phyloP scores from a whole-genome alignment of 2,329 filamentous ascomycete genomes.

The Cytospora mali region DNA sequence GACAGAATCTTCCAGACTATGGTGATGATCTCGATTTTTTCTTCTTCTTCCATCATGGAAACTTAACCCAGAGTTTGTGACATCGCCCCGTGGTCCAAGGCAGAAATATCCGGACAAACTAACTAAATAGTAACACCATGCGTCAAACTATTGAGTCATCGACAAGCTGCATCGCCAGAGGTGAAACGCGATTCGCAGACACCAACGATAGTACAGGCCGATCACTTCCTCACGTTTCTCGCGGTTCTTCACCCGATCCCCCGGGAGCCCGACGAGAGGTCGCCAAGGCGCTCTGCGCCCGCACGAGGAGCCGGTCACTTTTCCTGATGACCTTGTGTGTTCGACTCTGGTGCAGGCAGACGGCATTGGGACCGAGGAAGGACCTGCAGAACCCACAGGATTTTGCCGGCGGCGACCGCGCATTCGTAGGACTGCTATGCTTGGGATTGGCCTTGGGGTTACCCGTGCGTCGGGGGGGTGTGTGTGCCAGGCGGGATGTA shows the following conservation, averaged over 20 bases:
- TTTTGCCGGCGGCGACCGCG: not conserved
- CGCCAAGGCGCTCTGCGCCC: not conserved
- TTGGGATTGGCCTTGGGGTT: not conserved
- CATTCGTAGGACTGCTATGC: not conserved
- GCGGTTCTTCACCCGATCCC: not conserved
- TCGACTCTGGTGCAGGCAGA: not conserved
- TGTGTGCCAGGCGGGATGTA: not conserved
- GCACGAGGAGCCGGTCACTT: not conserved
- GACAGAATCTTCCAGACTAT: not conserved
- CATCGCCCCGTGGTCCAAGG: not conserved
- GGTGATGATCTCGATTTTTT: no score
- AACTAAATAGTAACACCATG: not conserved
- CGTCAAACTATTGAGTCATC: not conserved
- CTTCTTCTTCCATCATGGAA: no score
- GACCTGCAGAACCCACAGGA: slow-evolving; percentile 8
- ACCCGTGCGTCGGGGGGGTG: not conserved
- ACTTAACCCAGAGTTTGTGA: not conserved
- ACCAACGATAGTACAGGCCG: not conserved
- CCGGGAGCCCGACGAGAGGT: not conserved
- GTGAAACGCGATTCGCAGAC: not conserved
- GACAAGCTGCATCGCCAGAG: not conserved
- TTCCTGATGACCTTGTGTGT: not conserved
- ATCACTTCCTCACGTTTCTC: not conserved
- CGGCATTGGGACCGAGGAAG: not conserved
- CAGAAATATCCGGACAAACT: not conserved